These are phyloP conservation scores for Toxoplasma gondii DNA, from an alignment of 169 alveolate genomes.

Conservation along the genomic window DNA sequence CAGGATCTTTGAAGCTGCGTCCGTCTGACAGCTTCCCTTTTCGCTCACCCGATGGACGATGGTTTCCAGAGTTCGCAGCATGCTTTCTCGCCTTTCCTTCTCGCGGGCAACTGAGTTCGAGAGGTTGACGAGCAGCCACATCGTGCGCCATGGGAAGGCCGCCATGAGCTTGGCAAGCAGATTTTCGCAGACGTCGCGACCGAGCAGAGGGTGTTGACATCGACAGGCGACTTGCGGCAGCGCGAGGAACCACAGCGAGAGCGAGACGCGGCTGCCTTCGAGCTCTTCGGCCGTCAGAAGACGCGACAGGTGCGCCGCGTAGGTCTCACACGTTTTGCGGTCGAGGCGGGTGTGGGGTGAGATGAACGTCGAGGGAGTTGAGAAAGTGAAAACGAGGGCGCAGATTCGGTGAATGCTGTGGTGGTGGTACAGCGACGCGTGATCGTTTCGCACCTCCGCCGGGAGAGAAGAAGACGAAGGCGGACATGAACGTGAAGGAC, in stretches of 20 bases:
- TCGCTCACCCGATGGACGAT: not conserved
- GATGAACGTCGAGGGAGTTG: conserved; percentile 21
- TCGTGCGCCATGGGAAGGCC: not conserved
- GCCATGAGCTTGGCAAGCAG: conserved; percentile 16
- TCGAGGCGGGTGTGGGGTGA: not conserved
- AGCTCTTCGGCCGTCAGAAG: not conserved
- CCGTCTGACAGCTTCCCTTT: too few relatives aligned
- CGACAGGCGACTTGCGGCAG: conserved; percentile 5
- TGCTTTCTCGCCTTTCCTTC: not conserved
- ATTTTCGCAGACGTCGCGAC: not conserved
- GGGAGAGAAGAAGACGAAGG: not conserved
- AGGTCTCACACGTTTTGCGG: not conserved
- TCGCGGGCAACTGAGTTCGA: conserved; percentile 7
- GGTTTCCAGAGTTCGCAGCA: not conserved
- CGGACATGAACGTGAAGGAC: not conserved
- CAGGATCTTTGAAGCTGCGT: too few relatives aligned
- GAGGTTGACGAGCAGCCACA: not conserved
- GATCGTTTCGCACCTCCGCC: conserved; percentile 2
- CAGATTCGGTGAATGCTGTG: conserved; percentile 22
- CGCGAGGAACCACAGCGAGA: not conserved
- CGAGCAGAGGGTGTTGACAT: conserved; percentile 17
- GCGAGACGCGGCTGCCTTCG: not conserved
- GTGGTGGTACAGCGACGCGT: conserved; percentile 46
- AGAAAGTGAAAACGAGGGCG: conserved; percentile 33
- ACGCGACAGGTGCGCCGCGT: not conserved